Evolutionary conservation across 768 basidiomycete species (phyloP), one percentile per base, ranked within the genome.

Genomic region (Kwoniella shandongensis): DNA sequence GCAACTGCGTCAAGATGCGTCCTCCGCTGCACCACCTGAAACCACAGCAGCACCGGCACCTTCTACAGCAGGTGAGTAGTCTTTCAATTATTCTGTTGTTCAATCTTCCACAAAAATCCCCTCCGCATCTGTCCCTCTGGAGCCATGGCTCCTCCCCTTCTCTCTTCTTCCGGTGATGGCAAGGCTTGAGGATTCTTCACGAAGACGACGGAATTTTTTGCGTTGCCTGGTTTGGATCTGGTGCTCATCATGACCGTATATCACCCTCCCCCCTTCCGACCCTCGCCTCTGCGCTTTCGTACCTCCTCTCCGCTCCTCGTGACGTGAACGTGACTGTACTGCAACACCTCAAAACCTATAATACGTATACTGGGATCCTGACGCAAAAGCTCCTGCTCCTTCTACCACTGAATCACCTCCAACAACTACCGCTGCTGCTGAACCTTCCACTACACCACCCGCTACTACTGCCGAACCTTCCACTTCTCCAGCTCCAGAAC

Each of bases 381-480:
- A 32, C 32, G 13, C 32, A 32, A 32, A 11, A 18, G 35, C 54
- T 17, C 38, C 54, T 22, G 26, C 54, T 4, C 49, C 54, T 13
- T n/a, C 46, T 40, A 46, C 54, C 25, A 32, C 54, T 15, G 32
- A 36, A 54, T 30, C 47, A 4, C 22, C 53, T 36, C 20, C 29
- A 42, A 12, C 39, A 29, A 42, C 51, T 15, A 4, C 54, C 26
- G n/a, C 20, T 22, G 20, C 46, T 18, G 17, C 40, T 23, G n/a
- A 23, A n/a, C 22, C 26, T 29, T 26, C 26, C 23, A 5, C 40
- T 42, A 5, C n/a, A n/a, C 40, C 40, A 18, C n/a, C 56, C 0
- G 30, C 47, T 29, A n/a, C 48, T 17, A 40, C 56, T 40, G 23
- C 41, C 11, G 10, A 42, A 17, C 49, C 42, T 36, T 30, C 44